These are phyloP conservation scores for Phytophthora uliginosa DNA, from an alignment of 352 stramenopile species.

Conservation along the genomic window DNA sequence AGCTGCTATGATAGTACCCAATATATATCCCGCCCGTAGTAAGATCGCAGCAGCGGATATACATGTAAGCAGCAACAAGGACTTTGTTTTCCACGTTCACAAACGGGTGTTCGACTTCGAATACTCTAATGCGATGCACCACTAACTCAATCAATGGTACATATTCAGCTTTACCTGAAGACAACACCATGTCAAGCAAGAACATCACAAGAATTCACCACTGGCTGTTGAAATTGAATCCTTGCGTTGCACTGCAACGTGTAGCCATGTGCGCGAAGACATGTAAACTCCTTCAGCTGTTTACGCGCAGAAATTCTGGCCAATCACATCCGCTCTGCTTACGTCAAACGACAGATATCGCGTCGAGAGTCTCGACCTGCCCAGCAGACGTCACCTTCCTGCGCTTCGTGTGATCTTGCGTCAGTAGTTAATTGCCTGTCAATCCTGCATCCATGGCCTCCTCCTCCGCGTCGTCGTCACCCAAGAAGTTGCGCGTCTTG, in stretches of 20 bases:
- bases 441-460: neutral
- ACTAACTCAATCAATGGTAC: neutral
- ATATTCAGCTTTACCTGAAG: too few relatives aligned
- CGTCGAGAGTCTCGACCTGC: neutral
- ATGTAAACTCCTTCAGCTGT: neutral
- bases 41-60: neutral
- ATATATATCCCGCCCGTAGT: neutral
- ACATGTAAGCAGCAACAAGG: neutral
- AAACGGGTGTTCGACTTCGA: too few relatives aligned
- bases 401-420: neutral
- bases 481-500: conserved; percentile 68
- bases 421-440: conserved; percentile 8
- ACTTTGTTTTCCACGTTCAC: neutral
- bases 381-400: neutral
- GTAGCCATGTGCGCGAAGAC: neutral
- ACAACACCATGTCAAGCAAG: too few relatives aligned
- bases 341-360: conserved; percentile 25
- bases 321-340: conserved; percentile 19
- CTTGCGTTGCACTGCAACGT: too few relatives aligned
- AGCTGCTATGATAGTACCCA: neutral
- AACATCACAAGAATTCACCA: too few relatives aligned
- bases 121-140: neutral
- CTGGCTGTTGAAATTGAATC: too few relatives aligned
- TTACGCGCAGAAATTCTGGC: neutral
- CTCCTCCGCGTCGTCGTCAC: neutral